phyloP scores from a whole-genome alignment of 768 basidiomycete genomes.

The Chalciporus sphaerocephalus region DNA sequence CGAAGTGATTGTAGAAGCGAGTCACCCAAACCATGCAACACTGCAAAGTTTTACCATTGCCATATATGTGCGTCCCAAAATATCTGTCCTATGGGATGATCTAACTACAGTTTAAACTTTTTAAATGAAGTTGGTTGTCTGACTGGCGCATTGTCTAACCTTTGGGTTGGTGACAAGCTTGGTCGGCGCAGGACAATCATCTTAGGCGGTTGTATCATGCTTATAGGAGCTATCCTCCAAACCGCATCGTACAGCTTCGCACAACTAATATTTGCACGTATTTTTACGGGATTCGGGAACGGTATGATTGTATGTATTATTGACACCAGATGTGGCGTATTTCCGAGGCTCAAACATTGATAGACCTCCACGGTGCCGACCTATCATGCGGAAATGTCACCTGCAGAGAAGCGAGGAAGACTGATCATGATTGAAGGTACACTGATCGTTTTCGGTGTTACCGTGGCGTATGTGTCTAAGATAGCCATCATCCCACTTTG shows the following conservation, averaged over 20 bases:
- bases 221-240: slow-evolving; percentile 37
- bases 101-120: too few species aligned
- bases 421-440: slow-evolving; percentile 18
- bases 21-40: slow-evolving; percentile 31
- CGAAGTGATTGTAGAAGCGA: slow-evolving; percentile 24
- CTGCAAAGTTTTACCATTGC: slow-evolving; percentile 38
- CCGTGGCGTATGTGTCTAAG: slow-evolving; percentile 33
- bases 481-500: too few species aligned
- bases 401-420: slow-evolving; percentile 39
- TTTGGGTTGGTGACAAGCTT: slow-evolving; percentile 38
- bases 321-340: too few species aligned
- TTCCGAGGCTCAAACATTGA: too few species aligned
- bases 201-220: slow-evolving; percentile 39
- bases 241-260: slow-evolving; percentile 34
- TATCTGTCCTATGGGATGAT: too few species aligned
- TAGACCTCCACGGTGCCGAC: slow-evolving; percentile 37
- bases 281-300: slow-evolving; percentile 40
- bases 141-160: slow-evolving; percentile 40
- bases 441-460: slow-evolving; percentile 31
- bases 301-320: slow-evolving; percentile 21
- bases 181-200: slow-evolving; percentile 39
- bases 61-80: slow-evolving; percentile 17
- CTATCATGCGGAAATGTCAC: slow-evolving; percentile 44
- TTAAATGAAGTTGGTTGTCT: too few species aligned
- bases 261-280: slow-evolving; percentile 39